Evolutionary conservation across 495 filamentous ascomycete species (phyloP), one percentile per base, ranked within the genome.

Genomic region (Chlorociboria aeruginascens): DNA sequence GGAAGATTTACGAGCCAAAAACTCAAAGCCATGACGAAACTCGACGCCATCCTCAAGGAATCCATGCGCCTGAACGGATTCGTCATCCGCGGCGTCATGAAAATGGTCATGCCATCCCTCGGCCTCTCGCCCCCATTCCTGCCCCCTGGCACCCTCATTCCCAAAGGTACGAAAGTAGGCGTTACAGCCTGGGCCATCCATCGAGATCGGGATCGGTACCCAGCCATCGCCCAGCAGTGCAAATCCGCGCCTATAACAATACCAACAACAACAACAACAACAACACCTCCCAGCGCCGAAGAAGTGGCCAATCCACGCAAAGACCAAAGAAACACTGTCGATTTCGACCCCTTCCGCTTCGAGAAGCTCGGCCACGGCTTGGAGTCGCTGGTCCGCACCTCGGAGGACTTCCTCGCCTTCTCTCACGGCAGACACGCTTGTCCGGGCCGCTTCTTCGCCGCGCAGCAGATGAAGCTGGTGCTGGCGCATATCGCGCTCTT

Each of bases 11-110:
- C 68, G 68, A 65, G 66, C 41, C 73, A 72, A 59, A 59, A 58
- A 6, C 63, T 62, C 17, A 58, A 74, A 4, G 54, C 61, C 34
- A 66, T 74, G 59, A 49, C 61, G 10, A 66, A 60, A 41, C 54
- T 69, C 8, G 71, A 74, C 56, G 64, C 58, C 51, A 60, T 59
- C 20, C 51, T 70, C 8, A 59, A 63, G 29, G 69, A 72, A 49
- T 67, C 61, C 40, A 58, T 72, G 52, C 62, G 69, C 8, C 43
- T 69, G 6, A 58, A 60, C 38, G 63, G 62, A 7, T 65, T 72
- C 45, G 56, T 65, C 28, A 62, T 59, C 31, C 59, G 63, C 12
- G 68, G 66, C 7, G 45, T 68, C 31, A 58, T 63, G 49, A 65
- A 69, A 43, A 59, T 59, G 50, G 68, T 72, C 10, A 58, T 68